Evolutionary conservation across 768 basidiomycete species (phyloP), one percentile per base, ranked within the genome.

Genomic region (Punctularia strigosozonata): DNA sequence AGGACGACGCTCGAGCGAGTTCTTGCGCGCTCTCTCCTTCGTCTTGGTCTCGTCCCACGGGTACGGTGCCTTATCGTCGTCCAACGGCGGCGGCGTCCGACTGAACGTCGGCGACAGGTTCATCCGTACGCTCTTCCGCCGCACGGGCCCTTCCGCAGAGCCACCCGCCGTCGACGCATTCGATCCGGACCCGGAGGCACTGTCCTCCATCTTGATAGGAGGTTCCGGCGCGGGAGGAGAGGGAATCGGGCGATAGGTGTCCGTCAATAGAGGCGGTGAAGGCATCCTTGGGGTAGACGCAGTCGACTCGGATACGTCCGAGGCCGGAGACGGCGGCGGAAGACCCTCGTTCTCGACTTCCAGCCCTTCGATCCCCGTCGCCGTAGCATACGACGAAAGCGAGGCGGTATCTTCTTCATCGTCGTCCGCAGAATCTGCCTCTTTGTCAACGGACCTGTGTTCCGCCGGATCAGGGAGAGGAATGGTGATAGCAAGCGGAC

Each of bases 101-200:
- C 80, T 80, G 53, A 80, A 85, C 24, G 80, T 83, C 7, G 86
- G 86, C 31, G 77, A 69, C 25, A 87, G 55, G 21, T 80, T 83
- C 37, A 89, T 77, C 5, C 86, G 65, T 24, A 89, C 86, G 49
- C 82, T 85, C 59, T 88, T 88, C 25, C 68, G 52, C 8, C 72
- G 56, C 2, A 47, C 37, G 10, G 60, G 48, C 15, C 41, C n/a
- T 31, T 25, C 45, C n/a, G 34, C 40, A 31, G 20, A 17, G n/a
- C 40, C 42, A 41, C 17, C 22, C n/a, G 37, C 44, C 17, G n/a
- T n/a, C n/a, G n/a, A n/a, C n/a, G n/a, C n/a, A n/a, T n/a, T n/a
- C n/a, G n/a, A n/a, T n/a, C n/a, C n/a, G n/a, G n/a, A n/a, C n/a
- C n/a, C n/a, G n/a, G n/a, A n/a, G n/a, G n/a, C n/a, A n/a, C n/a